Conservation (phyloP, 1,139 yeast genomes). For the Citeromyces hawaiiensis region DNA sequence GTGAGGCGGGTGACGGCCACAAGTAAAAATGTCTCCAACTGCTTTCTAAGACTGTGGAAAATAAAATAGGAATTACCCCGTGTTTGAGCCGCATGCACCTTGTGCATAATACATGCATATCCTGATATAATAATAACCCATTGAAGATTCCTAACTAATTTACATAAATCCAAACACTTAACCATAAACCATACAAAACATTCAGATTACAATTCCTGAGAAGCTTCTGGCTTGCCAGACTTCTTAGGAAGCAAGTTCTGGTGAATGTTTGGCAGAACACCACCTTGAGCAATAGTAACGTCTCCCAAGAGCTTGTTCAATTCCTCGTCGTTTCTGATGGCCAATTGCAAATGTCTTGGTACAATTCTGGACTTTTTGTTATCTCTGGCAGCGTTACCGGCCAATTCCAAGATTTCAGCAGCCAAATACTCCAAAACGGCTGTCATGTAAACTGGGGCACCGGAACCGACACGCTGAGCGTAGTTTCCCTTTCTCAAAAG, state of each 20-base stretch:
- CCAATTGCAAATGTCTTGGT: constrained; percentile 96
- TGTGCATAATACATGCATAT: background rate
- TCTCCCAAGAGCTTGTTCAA: constrained; percentile 92
- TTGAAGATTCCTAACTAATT: constrained; percentile 5
- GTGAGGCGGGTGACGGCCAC: too few relatives aligned
- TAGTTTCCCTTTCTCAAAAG: constrained; percentile 95
- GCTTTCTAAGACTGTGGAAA: too few relatives aligned
- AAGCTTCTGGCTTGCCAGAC: constrained; percentile 70
- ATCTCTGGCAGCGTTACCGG: constrained; percentile 98
- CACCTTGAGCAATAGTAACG: constrained; percentile 98
- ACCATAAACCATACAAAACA: background rate
- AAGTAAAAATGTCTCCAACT: too few relatives aligned
- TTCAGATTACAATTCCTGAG: constrained; percentile 62
- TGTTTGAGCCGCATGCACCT: background rate
- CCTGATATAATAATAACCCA: background rate
- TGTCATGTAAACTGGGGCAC: constrained; percentile 94
- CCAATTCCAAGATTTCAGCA: constrained; percentile 96
- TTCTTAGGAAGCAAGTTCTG: constrained; percentile 93
- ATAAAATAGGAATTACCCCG: too few relatives aligned
- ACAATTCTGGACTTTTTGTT: constrained; percentile 97
- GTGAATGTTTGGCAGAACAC: constrained; percentile 98
- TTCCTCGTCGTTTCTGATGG: constrained; percentile 98
- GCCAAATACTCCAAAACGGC: constrained; percentile 96
- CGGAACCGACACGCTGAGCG: constrained; percentile 98
- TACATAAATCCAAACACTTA: constrained; percentile 4